A percentile compares a stretch with the other conserved stretches of the same genome.
phyloP scores from a whole-genome alignment of 75 land plant species.

The Ceratopteris richardii region DNA sequence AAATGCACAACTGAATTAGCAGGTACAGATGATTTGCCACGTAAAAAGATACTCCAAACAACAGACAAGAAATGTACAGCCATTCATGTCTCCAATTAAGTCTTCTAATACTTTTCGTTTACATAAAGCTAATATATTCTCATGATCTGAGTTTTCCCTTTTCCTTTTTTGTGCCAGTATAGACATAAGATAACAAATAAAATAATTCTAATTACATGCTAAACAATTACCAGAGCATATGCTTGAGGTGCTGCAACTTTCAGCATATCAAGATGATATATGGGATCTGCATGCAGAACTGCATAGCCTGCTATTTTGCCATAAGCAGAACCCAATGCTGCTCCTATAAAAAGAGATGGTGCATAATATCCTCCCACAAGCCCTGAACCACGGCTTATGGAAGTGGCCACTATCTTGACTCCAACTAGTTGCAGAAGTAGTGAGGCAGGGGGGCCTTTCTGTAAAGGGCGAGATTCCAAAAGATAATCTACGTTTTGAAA shows the following conservation, averaged over 20 bases:
- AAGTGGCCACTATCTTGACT: constrained; percentile 79
- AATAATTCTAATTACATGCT: too few species aligned
- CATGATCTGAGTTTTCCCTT: too few species aligned
- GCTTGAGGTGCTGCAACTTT: constrained; percentile 98
- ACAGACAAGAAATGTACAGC: too few species aligned
- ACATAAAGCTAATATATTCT: too few species aligned
- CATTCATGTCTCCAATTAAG: too few species aligned
- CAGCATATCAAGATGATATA: constrained; percentile 55
- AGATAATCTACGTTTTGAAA: constrained; percentile 92
- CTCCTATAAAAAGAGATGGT: constrained; percentile 94
- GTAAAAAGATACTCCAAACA: too few species aligned
- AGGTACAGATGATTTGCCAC: too few species aligned
- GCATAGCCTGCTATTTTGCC: constrained; percentile 62
- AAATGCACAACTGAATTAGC: too few species aligned
- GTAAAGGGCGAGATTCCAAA: constrained; percentile 72
- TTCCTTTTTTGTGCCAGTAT: too few species aligned
- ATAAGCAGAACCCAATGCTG: constrained; percentile 97
- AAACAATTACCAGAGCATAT: constrained; percentile 88
- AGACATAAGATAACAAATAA: too few species aligned
- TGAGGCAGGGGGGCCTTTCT: constrained; percentile 53
- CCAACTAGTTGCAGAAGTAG: constrained; percentile 77
- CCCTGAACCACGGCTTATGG: constrained; percentile 85
- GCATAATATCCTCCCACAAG: constrained; percentile 99
- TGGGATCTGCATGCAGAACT: constrained; percentile 45
- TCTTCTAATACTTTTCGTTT: too few species aligned